These are phyloP conservation scores for Trichoderma lentiforme DNA, from an alignment of 2,329 filamentous ascomycete species.

Conservation along the genomic window DNA sequence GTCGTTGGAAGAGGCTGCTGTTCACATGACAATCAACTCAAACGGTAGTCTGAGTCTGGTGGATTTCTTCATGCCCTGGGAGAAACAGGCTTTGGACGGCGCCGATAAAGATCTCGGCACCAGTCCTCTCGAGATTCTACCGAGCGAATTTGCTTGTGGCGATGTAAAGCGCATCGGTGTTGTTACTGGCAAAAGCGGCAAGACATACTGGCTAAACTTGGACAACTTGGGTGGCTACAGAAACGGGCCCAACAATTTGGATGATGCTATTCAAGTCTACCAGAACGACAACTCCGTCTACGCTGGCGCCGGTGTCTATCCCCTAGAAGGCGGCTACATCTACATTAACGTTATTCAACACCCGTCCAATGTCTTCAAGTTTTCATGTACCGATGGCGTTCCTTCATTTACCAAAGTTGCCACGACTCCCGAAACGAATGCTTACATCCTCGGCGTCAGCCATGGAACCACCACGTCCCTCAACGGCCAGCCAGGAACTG, in stretches of 20 bases:
- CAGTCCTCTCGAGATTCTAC: conserved; percentile 42
- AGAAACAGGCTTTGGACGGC: conserved; percentile 48
- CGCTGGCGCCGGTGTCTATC: conserved; percentile 46
- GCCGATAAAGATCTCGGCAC: conserved; percentile 51
- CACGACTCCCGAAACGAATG: conserved; percentile 47
- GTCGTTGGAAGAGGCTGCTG: conserved; percentile 44
- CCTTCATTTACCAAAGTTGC: conserved; percentile 54
- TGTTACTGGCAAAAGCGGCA: conserved; percentile 50
- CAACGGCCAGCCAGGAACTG: conserved; percentile 51
- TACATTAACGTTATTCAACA: conserved; percentile 53
- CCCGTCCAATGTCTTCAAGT: conserved; percentile 56
- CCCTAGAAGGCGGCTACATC: conserved; percentile 47
- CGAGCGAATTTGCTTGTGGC: conserved; percentile 42
- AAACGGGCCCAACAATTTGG: conserved; percentile 35
- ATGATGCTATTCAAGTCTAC: conserved; percentile 45
- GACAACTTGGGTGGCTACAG: conserved; percentile 41
- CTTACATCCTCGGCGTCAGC: conserved; percentile 52
- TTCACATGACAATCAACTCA: conserved; percentile 40
- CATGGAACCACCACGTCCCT: conserved; percentile 56
- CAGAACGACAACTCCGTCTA: conserved; percentile 45
- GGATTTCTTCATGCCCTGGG: conserved; percentile 55
- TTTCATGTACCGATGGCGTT: conserved; percentile 49
- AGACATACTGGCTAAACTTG: conserved; percentile 44
- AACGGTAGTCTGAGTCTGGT: conserved; percentile 43
- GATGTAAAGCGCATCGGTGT: conserved; percentile 46